Base-by-base conservation (phyloP, 2,329 filamentous ascomycete species). In the Tolypocladium pustulatum region DNA sequence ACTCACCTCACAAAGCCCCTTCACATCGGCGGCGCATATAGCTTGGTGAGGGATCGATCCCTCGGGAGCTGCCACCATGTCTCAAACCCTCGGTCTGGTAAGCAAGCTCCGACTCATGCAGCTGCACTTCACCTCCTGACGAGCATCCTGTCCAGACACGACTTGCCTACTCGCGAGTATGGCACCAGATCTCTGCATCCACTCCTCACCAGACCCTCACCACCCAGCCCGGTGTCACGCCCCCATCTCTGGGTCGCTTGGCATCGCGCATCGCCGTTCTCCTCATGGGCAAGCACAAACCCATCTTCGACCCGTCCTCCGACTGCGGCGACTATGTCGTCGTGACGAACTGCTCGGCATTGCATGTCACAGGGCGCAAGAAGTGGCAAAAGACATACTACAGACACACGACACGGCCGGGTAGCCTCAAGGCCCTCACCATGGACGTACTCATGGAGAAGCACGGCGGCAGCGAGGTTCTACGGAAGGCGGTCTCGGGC, bases 271-370 rank as follows among this genome's bases (percentile, higher is more conserved):
- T 97, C 73, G 93, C 92, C 62, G 80, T 87, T 57, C 81, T 90
- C 61, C 85, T 97, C 57, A 97, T 97, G 92, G 94, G 94, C 77
- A 99, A 99, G 81, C 89, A 99, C 82, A 99, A 99, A 78, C 94
- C 94, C 27, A 96, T 94, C 74, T 99, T 86, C 78, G 90, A 97
- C 76, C 94, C 94, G 1, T 96, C 91, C 27, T 97, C 92, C 61
- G 94, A 99, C 81, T 97, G 94, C 81, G 94, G 94, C 66, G 94
- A 99, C 84, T 99, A 99, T 75, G 92, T 99, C 15, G 93, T 99
- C 1, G 92, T 94, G 56, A 90, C 90, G 41, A 87, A 91, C 73
- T 97, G 94, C 79, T 83, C 88, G 46, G 86, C 93, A 54, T 80
- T 99, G 55, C 86, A 92, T 77, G 88, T 86, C 1, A 97, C 94